Evolutionary conservation across 2,329 filamentous ascomycete species (phyloP).

Genomic region (Ascochyta clinopodiicola): DNA sequence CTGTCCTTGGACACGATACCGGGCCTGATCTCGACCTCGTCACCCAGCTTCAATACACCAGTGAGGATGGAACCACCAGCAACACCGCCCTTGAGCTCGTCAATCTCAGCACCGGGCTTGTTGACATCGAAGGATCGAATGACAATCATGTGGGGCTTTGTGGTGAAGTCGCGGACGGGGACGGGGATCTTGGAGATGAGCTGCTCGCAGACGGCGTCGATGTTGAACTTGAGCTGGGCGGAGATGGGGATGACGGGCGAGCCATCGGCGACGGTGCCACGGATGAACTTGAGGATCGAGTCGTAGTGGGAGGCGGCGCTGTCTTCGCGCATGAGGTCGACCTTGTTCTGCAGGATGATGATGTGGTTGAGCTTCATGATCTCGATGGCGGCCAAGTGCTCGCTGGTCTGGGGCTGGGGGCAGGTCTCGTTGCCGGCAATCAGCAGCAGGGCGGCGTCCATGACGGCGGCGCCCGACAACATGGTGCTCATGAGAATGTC

Average conservation of each 20-base stretch:
- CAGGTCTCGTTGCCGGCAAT: constrained; percentile 99
- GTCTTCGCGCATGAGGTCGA: constrained; percentile 97
- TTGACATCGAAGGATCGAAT: constrained; percentile 99
- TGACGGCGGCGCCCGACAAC: constrained; percentile 98
- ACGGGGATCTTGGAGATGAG: constrained; percentile 96
- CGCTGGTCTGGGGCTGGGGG: constrained; percentile 96
- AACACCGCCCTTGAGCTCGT: constrained; percentile 97
- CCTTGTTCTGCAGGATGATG: constrained; percentile 99
- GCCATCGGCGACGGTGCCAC: constrained; percentile 94
- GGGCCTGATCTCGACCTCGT: constrained; percentile 98
- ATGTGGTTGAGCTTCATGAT: constrained; percentile 99
- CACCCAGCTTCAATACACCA: constrained; percentile 93
- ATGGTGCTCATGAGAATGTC: constrained; percentile 99
- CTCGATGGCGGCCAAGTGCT: constrained; percentile 98
- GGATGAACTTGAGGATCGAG: constrained; percentile 97
- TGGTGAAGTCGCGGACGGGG: constrained; percentile 86
- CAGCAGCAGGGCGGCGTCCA: constrained; percentile 95
- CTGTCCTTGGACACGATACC: constrained; percentile 97
- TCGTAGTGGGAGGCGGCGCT: constrained; percentile 92
- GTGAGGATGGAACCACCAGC: constrained; percentile 96
- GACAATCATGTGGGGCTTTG: constrained; percentile 97
- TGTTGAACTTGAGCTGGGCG: constrained; percentile 99
- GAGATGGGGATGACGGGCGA: constrained; percentile 96
- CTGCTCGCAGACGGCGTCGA: constrained; percentile 95
- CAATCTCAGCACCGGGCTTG: constrained; percentile 98